Conservation (phyloP, 352 stramenopile species). For the Globisporangium okanoganense region DNA sequence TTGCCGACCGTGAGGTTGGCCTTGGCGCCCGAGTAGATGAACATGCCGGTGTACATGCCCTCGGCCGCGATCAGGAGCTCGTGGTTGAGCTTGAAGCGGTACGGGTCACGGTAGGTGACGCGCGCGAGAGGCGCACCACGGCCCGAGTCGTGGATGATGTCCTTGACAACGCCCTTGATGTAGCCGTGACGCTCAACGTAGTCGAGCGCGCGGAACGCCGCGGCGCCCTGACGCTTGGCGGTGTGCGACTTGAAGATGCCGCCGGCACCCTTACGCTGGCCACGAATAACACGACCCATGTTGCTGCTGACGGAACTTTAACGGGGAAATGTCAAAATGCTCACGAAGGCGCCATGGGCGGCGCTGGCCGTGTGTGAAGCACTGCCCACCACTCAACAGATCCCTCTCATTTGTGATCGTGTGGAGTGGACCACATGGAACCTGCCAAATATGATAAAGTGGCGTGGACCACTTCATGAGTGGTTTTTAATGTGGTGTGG, state of each 20-base stretch:
- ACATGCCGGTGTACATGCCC: constrained; percentile 98
- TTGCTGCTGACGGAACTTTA: constrained; percentile 27
- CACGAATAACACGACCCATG: constrained; percentile 89
- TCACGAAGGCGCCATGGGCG: neutral
- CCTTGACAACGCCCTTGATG: constrained; percentile 98
- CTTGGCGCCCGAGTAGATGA: constrained; percentile 99
- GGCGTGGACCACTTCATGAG: neutral
- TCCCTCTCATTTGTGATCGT: neutral
- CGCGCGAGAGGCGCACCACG: constrained; percentile 95
- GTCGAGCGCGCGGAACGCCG: constrained; percentile 75
- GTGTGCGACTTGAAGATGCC: constrained; percentile 85
- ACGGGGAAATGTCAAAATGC: constrained; percentile 82
- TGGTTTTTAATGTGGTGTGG: neutral
- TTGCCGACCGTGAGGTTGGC: constrained; percentile 95
- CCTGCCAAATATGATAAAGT: constrained; percentile 1
- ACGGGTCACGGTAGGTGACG: constrained; percentile 92
- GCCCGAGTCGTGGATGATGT: constrained; percentile 98
- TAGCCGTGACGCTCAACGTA: constrained; percentile 96
- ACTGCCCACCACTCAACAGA: constrained; percentile 10
- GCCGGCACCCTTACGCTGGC: constrained; percentile 86
- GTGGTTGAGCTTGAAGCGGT: constrained; percentile 88
- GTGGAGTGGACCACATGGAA: neutral
- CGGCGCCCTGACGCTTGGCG: constrained; percentile 70
- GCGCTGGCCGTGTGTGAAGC: constrained; percentile 16
- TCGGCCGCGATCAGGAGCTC: constrained; percentile 98